These are phyloP conservation scores for Pythium monospermum DNA, from an alignment of 352 stramenopile species.

Conservation along the genomic window DNA sequence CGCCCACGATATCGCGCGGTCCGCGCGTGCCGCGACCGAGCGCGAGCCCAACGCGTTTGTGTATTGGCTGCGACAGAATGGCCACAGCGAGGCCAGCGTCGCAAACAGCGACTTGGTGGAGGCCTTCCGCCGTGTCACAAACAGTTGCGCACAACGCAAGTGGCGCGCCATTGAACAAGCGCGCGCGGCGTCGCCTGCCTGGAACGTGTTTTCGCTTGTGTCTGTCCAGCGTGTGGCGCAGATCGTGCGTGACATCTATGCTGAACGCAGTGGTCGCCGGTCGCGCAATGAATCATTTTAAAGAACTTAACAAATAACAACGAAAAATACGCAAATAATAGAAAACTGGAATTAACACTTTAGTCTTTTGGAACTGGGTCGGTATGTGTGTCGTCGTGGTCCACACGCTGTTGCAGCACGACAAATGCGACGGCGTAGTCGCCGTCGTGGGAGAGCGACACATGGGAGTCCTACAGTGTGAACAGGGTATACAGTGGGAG, in stretches of 20 bases:
- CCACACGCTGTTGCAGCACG: conserved; percentile 49
- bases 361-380: not conserved
- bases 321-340: not conserved
- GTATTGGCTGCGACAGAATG: conserved; percentile 55
- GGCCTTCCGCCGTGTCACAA: conserved; percentile 42
- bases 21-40: conserved; percentile 53
- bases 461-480: conserved; percentile 38
- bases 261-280: conserved; percentile 25
- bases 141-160: conserved; percentile 30
- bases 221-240: conserved; percentile 49
- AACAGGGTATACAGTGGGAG: too few species aligned
- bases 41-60: conserved; percentile 71
- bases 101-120: conserved; percentile 26
- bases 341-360: not conserved
- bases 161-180: conserved; percentile 42
- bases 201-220: conserved; percentile 45
- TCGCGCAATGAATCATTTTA: conserved; percentile 56
- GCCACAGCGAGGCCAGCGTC: conserved; percentile 5
- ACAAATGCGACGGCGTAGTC: conserved; percentile 81
- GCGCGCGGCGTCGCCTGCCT: conserved; percentile 22
- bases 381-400: not conserved
- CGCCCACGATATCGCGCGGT: conserved; percentile 73
- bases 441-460: conserved; percentile 79
- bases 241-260: conserved; percentile 53
- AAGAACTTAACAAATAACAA: not conserved